Base-by-base conservation (phyloP, 2,329 filamentous ascomycete genomes). In the Exophiala sideris region DNA sequence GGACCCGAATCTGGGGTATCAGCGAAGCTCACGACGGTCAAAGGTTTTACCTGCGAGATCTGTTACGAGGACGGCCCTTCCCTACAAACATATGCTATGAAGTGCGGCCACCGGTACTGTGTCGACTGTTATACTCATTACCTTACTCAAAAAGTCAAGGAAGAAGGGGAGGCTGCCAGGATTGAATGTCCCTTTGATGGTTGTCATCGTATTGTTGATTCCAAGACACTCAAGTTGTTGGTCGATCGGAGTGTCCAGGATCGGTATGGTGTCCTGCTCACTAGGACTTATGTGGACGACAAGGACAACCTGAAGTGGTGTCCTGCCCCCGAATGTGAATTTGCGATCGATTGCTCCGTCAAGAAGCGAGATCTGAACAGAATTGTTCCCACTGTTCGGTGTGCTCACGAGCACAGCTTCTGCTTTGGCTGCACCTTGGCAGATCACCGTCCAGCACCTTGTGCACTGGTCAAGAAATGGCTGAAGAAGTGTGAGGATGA, bases 401-500 rank as follows among this genome's bases (percentile, higher is more conserved):
- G 94, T 69, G 77, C 79, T 2, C 96, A 94, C 72, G 85, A 87
- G 33, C 86, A 92, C 67, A 82, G 85, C 60, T 99, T 97, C 74
- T 99, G 94, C 74, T 99, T 99, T 66, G 94, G 94, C 14, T 99
- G 94, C 70, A 87, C 88, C 7, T 79, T 92, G 32, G 84, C 81
- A 58, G 94, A 99, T 66, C 94, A 99, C 67, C 92, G 96, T 66
- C 94, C 94, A 2, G 89, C 92, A 2, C 92, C 94, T 0, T 99
- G 94, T 70, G 81, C 85, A 21, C 74, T 99, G 48, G 92, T 97
- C 48, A 96, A 94, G 79, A 87, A 83, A 68, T 99, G 94, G 94
- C 73, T 99, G 10, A 95, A 96, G 78, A 99, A 99, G 70, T 99
- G 94, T 68, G 94, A 94, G 53, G 94, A 99, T 69, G 94, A 99